Evolutionary conservation across 176 grass and related monocot species (phyloP).

Genomic region (Carex parvula): DNA sequence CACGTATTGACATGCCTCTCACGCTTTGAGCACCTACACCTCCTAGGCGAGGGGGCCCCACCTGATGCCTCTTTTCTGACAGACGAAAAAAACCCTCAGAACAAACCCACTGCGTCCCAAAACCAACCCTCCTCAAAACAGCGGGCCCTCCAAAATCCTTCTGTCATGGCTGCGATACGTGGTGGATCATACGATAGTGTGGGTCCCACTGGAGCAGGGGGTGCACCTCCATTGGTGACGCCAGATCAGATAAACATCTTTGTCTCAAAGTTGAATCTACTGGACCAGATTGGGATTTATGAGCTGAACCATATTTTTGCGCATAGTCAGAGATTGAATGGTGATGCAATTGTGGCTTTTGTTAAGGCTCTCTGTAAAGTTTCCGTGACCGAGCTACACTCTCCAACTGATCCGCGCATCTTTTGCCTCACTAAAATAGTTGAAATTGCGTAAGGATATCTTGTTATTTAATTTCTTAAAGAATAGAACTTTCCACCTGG

Average conservation of each 20-base stretch:
- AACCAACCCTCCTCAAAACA: conserved; percentile 44
- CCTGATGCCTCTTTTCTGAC: conserved; percentile 90
- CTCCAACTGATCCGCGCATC: conserved; percentile 80
- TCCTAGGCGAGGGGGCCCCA: conserved; percentile 88
- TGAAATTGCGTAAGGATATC: conserved; percentile 79
- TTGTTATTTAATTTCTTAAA: conserved; percentile 24
- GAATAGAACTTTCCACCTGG: conserved; percentile 7
- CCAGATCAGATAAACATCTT: conserved; percentile 93
- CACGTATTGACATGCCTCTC: conserved; percentile 95
- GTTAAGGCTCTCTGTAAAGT: conserved; percentile 98
- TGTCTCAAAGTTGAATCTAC: conserved; percentile 83
- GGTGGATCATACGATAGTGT: conserved; percentile 96
- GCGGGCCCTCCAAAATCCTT: conserved; percentile 87
- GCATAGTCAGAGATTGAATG: conserved; percentile 94
- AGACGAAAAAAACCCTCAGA: conserved; percentile 63
- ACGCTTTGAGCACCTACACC: conserved; percentile 90
- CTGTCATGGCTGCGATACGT: conserved; percentile 83
- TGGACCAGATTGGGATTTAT: conserved; percentile 95
- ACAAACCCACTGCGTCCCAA: conserved; percentile 34
- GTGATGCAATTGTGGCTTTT: conserved; percentile 98
- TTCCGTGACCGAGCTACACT: conserved; percentile 87
- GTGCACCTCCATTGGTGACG: conserved; percentile 59
- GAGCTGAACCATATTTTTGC: conserved; percentile 98
- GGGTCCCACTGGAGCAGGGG: conserved; percentile 45
- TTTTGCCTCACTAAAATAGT: conserved; percentile 99